These are phyloP conservation scores for Cryptomeria japonica DNA, from an alignment of 75 land plant species.

Conservation along the genomic window DNA sequence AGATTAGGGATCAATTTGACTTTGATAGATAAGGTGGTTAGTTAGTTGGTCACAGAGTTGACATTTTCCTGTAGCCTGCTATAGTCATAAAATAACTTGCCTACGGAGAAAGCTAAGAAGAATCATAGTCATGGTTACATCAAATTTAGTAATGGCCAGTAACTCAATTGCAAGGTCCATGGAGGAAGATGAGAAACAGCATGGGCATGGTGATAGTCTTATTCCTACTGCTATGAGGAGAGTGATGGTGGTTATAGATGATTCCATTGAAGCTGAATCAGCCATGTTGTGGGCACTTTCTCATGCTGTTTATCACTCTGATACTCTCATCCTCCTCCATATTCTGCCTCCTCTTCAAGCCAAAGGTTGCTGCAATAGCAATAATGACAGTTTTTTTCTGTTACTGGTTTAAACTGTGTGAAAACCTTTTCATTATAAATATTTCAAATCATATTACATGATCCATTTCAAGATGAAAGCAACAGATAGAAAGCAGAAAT, in stretches of 20 bases:
- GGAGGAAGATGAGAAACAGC: too few species aligned
- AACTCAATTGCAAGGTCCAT: background rate
- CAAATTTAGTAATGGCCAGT: background rate
- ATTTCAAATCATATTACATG: too few species aligned
- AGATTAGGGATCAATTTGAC: background rate
- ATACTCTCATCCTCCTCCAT: background rate
- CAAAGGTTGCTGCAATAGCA: background rate
- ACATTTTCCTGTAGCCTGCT: background rate
- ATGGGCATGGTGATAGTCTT: background rate
- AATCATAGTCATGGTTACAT: too few species aligned
- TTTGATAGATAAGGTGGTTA: background rate
- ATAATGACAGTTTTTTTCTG: background rate
- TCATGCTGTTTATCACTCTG: background rate
- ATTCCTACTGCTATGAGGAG: background rate
- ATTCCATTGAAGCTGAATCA: background rate
- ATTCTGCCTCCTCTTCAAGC: background rate
- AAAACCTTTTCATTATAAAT: too few species aligned
- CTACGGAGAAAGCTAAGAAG: background rate
- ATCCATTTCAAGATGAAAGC: too few species aligned
- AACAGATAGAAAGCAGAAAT: too few species aligned
- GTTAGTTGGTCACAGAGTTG: background rate
- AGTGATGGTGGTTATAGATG: background rate
- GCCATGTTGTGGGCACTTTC: conserved; percentile 1
- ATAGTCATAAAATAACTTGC: background rate
- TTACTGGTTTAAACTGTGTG: too few species aligned